These are phyloP conservation scores for Aspergillus hiratsukae DNA, from an alignment of 2,329 filamentous ascomycete species.

Conservation along the genomic window DNA sequence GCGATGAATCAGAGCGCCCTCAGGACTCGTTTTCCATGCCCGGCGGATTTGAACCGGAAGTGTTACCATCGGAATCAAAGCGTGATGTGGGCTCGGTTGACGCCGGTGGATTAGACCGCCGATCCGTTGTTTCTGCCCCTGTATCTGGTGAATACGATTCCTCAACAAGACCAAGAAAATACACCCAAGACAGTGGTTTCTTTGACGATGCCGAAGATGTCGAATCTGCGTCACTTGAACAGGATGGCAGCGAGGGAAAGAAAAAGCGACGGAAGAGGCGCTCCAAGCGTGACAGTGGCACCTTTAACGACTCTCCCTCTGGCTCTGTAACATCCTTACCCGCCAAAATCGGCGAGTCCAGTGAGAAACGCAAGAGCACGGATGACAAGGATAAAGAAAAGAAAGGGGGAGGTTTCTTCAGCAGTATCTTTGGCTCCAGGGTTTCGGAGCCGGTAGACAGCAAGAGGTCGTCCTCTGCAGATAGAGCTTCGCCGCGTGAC, in stretches of 20 bases:
- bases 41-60: background rate
- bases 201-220: constrained; percentile 17
- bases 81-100: background rate
- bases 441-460: constrained; percentile 27
- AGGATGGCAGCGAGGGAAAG: constrained; percentile 17
- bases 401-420: constrained; percentile 30
- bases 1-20: background rate
- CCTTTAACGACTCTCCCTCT: constrained; percentile 35
- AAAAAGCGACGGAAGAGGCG: constrained; percentile 24
- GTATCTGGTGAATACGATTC: constrained; percentile 6
- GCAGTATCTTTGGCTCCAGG: constrained; percentile 36
- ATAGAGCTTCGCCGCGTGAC: constrained; percentile 27
- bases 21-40: background rate
- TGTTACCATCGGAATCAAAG: background rate
- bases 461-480: constrained; percentile 23
- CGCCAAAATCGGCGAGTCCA: constrained; percentile 27
- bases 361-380: constrained; percentile 27
- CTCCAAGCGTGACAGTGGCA: constrained; percentile 23
- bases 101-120: constrained; percentile 5
- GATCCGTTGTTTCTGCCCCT: constrained; percentile 19
- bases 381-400: constrained; percentile 32
- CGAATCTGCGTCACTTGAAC: constrained; percentile 4
- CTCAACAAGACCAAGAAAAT: constrained; percentile 14
- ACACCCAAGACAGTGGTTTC: constrained; percentile 18
- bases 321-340: constrained; percentile 33